These are phyloP conservation scores for Rhinocladiella similis DNA, from an alignment of 2,329 filamentous ascomycete genomes.

Conservation along the genomic window DNA sequence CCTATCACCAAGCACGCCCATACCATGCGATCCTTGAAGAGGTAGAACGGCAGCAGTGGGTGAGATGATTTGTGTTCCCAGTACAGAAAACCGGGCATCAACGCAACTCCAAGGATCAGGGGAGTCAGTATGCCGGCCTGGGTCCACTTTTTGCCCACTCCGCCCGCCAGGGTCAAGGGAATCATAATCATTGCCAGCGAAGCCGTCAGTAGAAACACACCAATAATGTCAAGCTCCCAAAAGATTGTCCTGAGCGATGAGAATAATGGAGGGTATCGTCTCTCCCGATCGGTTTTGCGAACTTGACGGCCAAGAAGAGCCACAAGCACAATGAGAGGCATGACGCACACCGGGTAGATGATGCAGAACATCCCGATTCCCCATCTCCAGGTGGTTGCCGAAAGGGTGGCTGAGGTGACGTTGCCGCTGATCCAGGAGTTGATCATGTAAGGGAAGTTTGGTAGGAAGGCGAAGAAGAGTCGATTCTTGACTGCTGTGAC, in stretches of 20 bases:
- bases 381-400: slow-evolving; percentile 57
- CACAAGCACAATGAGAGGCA: slow-evolving; percentile 31
- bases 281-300: slow-evolving; percentile 40
- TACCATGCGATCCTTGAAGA: slow-evolving; percentile 64
- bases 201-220: slow-evolving; percentile 53
- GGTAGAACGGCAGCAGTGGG: slow-evolving; percentile 60
- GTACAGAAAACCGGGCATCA: slow-evolving; percentile 50
- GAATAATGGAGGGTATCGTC: slow-evolving; percentile 34
- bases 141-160: slow-evolving; percentile 50
- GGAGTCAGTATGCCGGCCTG: slow-evolving; percentile 54
- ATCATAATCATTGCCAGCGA: slow-evolving; percentile 55
- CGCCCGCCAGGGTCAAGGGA: slow-evolving; percentile 59
- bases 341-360: slow-evolving; percentile 48
- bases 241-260: slow-evolving; percentile 43
- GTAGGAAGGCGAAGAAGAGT: slow-evolving; percentile 63
- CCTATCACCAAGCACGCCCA: slow-evolving; percentile 65
- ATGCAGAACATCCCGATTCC: slow-evolving; percentile 64
- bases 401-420: slow-evolving; percentile 52
- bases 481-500: slow-evolving; percentile 62
- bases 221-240: slow-evolving; percentile 56
- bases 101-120: slow-evolving; percentile 51
- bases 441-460: slow-evolving; percentile 57
- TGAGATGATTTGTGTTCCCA: slow-evolving; percentile 54
- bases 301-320: slow-evolving; percentile 54
- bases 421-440: slow-evolving; percentile 65